Evolutionary conservation across 768 basidiomycete species (phyloP), one percentile per base, ranked within the genome.

Genomic region (Suillus subluteus): DNA sequence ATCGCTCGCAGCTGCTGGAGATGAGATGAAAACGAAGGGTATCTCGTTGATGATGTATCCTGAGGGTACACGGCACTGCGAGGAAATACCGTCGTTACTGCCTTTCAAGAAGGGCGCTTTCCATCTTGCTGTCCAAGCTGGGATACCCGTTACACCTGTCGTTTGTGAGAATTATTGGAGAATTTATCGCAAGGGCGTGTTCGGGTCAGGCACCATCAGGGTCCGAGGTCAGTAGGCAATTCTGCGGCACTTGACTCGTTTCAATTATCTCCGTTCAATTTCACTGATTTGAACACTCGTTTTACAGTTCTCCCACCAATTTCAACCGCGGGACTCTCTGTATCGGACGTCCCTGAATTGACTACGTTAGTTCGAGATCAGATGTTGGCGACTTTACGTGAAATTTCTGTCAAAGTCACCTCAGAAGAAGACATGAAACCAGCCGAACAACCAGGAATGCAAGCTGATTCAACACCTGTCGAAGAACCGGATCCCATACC

Each of bases 21-120:
- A 91, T 70, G 82, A 84, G 50, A 94, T 99, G 89, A 92, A 91
- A 80, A 71, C 76, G 40, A 77, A 81, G 44, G 79, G 86, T 68
- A 84, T 91, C 21, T 95, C 94, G 18, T 79, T 99, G 58, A 97
- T 94, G 92, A 89, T 99, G 79, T 99, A 95, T 80, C 95, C 97
- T 1, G 98, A 99, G 80, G 98, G 98, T 38, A 99, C 98, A 13
- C 88, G 97, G 43, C 88, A 94, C 54, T 86, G 86, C 65, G 84
- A 84, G 26, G 82, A 89, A 68, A 79, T 83, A 40, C 85, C 91
- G 9, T 84, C 86, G 40, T 79, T 99, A 75, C 83, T 92, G 6
- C 91, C 94, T 3, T 90, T 99, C 83, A 99, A 99, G 84, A 99
- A 98, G 78, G 98, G 98, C 48, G 96, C 95, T 4, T 99, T 99